These are phyloP conservation scores for Taiwanofungus camphoratus DNA, from an alignment of 1,284 basidiomycete species.

Conservation along the genomic window DNA sequence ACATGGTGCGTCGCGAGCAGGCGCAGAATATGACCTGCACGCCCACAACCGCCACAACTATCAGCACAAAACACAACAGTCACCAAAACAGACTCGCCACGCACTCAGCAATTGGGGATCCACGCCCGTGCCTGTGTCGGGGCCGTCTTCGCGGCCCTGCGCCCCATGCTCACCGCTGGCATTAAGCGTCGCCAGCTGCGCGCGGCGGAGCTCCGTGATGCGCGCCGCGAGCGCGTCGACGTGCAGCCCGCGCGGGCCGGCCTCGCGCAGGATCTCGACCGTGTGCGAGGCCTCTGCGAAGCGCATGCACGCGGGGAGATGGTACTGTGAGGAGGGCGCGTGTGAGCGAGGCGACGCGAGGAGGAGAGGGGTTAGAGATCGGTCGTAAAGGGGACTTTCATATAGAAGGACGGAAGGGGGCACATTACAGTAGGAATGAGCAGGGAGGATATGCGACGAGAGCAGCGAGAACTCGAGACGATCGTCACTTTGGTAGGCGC, in stretches of 20 bases:
- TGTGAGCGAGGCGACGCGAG: no score
- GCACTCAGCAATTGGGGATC: constrained; percentile 5
- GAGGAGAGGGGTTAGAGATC: no score
- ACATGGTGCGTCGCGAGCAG: constrained; percentile 70
- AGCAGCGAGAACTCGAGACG: no score
- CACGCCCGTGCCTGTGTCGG: background rate
- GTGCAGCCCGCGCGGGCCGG: constrained; percentile 51
- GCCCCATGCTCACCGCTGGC: background rate
- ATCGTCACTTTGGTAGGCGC: no score
- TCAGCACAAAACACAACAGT: background rate
- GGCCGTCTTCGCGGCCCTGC: background rate
- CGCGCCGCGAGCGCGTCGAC: constrained; percentile 44
- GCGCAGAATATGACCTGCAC: constrained; percentile 55
- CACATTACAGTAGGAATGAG: no score
- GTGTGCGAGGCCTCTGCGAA: constrained; percentile 62
- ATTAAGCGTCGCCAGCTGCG: no score
- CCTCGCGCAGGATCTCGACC: constrained; percentile 59
- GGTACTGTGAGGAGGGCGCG: constrained; percentile 40
- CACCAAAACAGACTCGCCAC: background rate
- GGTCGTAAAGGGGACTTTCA: no score
- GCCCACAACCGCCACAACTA: no score
- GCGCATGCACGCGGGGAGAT: constrained; percentile 63
- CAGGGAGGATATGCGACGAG: no score
- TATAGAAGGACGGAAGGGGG: no score
- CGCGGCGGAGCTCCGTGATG: constrained; percentile 9